Conservation (phyloP, 1,284 basidiomycete species). For the Vanrija pseudolonga region DNA sequence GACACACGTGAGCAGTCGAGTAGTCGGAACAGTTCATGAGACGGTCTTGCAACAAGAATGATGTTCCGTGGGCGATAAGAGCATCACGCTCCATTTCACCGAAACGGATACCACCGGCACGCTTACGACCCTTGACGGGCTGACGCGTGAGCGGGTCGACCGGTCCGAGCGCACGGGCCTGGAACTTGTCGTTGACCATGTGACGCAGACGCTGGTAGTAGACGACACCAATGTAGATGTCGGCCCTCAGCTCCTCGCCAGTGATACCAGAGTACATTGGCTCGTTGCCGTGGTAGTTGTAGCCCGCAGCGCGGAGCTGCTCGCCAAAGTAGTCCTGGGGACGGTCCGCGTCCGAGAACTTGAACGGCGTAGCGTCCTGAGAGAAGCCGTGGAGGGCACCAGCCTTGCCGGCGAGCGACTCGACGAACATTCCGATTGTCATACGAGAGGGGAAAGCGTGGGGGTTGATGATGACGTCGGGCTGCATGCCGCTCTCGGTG, state of each 20-base stretch:
- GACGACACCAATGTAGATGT: constrained; percentile 97
- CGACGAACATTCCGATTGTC: constrained; percentile 99
- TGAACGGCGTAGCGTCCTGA: constrained; percentile 97
- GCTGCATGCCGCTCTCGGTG: constrained; percentile 97
- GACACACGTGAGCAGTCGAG: constrained; percentile 96
- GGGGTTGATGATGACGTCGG: constrained; percentile 99
- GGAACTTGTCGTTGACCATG: constrained; percentile 99
- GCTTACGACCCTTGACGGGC: constrained; percentile 98
- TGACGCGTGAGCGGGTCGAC: constrained; percentile 94
- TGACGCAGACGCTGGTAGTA: constrained; percentile 98
- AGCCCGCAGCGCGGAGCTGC: constrained; percentile 88
- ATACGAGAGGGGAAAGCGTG: constrained; percentile 99
- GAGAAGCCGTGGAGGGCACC: constrained; percentile 97
- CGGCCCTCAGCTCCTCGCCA: constrained; percentile 94
- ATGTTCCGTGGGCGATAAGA: constrained; percentile 95
- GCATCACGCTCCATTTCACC: constrained; percentile 99
- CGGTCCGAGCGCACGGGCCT: constrained; percentile 95
- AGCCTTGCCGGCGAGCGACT: constrained; percentile 97
- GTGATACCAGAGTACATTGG: constrained; percentile 99
- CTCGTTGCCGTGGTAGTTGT: constrained; percentile 99
- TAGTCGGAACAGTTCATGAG: constrained; percentile 99
- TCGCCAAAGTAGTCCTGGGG: constrained; percentile 97
- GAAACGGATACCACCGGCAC: constrained; percentile 97
- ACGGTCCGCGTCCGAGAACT: constrained; percentile 94
- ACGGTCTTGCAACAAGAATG: constrained; percentile 94